A percentile compares a stretch with the other conserved stretches of the same genome.
Evolutionary conservation across 345 rosid species (phyloP).

Genomic region (Turnera subulata): DNA sequence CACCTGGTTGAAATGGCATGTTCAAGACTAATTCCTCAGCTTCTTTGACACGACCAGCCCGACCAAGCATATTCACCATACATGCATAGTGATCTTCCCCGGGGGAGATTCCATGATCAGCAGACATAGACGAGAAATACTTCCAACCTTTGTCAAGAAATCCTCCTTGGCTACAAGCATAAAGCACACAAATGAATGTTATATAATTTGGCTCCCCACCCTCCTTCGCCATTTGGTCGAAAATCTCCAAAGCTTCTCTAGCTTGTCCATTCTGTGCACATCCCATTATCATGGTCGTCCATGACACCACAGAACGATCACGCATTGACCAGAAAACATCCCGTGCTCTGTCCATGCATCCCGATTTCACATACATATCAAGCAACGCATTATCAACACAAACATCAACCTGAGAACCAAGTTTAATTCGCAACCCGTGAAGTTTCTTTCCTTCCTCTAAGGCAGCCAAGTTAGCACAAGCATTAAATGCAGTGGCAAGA

Average conservation of each 20-base stretch:
- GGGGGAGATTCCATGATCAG: slow-evolving; percentile 36
- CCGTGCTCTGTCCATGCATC: slow-evolving; percentile 46
- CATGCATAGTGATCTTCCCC: slow-evolving; percentile 55
- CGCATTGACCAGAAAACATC: slow-evolving; percentile 29
- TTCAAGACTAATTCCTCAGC: slow-evolving; percentile 42
- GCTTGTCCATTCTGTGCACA: slow-evolving; percentile 53
- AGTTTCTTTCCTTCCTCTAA: slow-evolving; percentile 44
- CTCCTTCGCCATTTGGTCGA: slow-evolving; percentile 38
- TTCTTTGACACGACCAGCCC: slow-evolving; percentile 42
- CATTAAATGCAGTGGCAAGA: slow-evolving; percentile 43
- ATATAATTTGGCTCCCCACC: slow-evolving; percentile 43
- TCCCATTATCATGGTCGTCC: slow-evolving; percentile 54
- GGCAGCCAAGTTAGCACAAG: slow-evolving; percentile 43
- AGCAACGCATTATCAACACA: slow-evolving; percentile 53
- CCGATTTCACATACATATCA: slow-evolving; percentile 53
- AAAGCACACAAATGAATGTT: slow-evolving; percentile 41
- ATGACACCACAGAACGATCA: slow-evolving; percentile 38
- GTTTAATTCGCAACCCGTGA: slow-evolving; percentile 48
- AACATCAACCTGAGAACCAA: slow-evolving; percentile 36
- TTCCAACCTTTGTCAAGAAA: slow-evolving; percentile 45
- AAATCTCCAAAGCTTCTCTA: slow-evolving; percentile 38
- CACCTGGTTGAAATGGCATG: slow-evolving; percentile 44
- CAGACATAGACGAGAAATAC: slow-evolving; percentile 43
- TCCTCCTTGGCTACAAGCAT: slow-evolving; percentile 57
- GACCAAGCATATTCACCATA: slow-evolving; percentile 50